phyloP scores from a whole-genome alignment of 2,329 filamentous ascomycete genomes.

The Sporothrix protearum region DNA sequence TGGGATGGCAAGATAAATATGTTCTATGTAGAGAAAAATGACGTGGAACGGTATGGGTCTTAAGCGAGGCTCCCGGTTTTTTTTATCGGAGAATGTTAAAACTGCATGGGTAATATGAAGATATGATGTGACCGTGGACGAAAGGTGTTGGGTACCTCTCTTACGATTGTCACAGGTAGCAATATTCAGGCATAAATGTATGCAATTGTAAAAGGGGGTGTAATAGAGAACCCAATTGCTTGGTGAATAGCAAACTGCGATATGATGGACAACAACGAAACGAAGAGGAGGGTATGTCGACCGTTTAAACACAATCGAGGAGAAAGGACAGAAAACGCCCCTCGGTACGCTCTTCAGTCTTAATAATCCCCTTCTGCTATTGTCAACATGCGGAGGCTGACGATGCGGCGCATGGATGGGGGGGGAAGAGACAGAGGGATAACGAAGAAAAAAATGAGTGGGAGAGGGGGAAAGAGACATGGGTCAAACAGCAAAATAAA shows the following conservation, averaged over 20 bases:
- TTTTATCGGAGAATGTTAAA: neutral
- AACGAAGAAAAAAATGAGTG: too few species aligned
- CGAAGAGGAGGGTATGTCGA: neutral
- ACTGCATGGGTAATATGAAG: neutral
- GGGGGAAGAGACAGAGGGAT: neutral
- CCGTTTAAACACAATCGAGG: neutral
- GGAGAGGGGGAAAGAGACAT: neutral
- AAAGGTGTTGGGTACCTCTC: neutral
- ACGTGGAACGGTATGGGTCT: neutral
- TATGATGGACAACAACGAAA: neutral
- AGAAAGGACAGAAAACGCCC: neutral
- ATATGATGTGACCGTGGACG: neutral
- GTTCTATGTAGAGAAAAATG: neutral
- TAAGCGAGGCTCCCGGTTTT: neutral
- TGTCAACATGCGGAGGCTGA: slow-evolving; percentile 5
- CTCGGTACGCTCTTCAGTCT: neutral
- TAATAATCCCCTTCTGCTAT: neutral
- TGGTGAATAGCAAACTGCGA: neutral
- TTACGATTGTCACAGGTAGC: neutral
- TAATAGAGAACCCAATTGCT: neutral
- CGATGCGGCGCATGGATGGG: slow-evolving; percentile 1
- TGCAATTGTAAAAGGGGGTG: neutral
- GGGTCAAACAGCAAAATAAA: neutral
- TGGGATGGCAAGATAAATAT: neutral
- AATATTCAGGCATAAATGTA: slow-evolving; percentile 1